Conservation (phyloP, 2,329 filamentous ascomycete genomes). For the Penicillium sp. region DNA sequence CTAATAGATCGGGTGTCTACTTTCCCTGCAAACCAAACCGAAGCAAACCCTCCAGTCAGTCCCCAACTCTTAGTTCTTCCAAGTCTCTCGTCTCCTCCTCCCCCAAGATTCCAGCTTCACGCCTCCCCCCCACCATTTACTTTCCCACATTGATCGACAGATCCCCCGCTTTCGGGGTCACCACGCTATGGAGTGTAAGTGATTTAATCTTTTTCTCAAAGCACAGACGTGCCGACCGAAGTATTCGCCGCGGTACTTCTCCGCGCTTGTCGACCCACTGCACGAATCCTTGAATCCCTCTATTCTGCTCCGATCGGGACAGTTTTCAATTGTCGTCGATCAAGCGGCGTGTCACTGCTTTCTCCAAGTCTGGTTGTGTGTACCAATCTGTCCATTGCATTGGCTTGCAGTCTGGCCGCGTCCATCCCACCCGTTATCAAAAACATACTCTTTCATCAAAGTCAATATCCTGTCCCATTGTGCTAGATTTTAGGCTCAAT, state of each 20-base stretch:
- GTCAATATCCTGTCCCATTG: constrained; percentile 28
- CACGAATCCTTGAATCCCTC: constrained; percentile 26
- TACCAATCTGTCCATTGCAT: constrained; percentile 20
- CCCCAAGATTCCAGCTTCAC: constrained; percentile 19
- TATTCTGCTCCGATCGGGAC: constrained; percentile 17
- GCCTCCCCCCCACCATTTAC: constrained; percentile 28
- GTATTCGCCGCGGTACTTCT: constrained; percentile 39
- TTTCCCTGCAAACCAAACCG: constrained; percentile 13
- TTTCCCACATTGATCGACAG: constrained; percentile 35
- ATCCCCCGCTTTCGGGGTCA: constrained; percentile 45
- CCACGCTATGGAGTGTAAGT: constrained; percentile 61
- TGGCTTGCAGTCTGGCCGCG: constrained; percentile 27
- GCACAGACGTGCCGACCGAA: constrained; percentile 30
- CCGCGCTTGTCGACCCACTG: constrained; percentile 41
- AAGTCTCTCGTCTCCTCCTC: constrained; percentile 33
- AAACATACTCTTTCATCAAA: constrained; percentile 37
- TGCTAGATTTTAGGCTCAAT: constrained; percentile 24
- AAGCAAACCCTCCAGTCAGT: constrained; percentile 25
- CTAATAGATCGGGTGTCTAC: constrained; percentile 28
- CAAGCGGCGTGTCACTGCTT: constrained; percentile 15
- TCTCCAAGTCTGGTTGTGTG: constrained; percentile 22
- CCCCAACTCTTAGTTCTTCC: constrained; percentile 38
- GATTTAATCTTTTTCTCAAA: constrained; percentile 31
- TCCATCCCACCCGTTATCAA: constrained; percentile 41
- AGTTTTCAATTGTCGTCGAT: constrained; percentile 13